phyloP scores from a whole-genome alignment of 306 rosid species.

The Quercus dentata region DNA sequence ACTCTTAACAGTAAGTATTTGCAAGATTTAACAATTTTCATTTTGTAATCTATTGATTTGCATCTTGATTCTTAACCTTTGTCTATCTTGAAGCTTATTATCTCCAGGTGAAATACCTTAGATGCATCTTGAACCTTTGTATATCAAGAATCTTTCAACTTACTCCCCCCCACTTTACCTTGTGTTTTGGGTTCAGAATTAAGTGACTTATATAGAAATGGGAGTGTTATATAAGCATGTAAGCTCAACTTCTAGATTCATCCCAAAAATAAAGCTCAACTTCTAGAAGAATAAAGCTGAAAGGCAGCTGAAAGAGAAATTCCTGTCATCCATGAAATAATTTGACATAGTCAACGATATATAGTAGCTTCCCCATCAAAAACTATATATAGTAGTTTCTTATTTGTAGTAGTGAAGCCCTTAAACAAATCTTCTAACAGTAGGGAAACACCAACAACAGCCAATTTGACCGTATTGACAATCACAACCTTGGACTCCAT shows the following conservation, averaged over 20 bases:
- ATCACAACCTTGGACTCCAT: neutral
- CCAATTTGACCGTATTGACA: neutral
- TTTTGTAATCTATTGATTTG: neutral
- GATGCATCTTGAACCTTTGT: neutral
- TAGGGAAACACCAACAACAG: neutral
- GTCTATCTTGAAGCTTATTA: neutral
- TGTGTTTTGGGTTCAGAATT: neutral
- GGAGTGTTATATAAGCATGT: neutral
- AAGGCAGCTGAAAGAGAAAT: neutral
- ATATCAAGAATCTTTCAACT: neutral
- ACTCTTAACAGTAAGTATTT: constrained; percentile 75
- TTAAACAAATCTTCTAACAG: neutral
- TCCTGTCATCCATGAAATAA: neutral
- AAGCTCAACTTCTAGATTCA: neutral
- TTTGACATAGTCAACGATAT: neutral
- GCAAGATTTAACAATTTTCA: neutral
- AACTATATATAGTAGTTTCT: neutral
- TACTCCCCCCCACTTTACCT: neutral
- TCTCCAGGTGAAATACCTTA: neutral
- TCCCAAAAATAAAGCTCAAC: too few species aligned
- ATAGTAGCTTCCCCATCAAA: too few species aligned
- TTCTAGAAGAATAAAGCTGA: neutral
- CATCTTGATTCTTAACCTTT: neutral
- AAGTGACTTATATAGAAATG: neutral
- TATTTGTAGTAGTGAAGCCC: neutral